Conservation (phyloP, 1,284 basidiomycete species). For the Ceratobasidium sp. region DNA sequence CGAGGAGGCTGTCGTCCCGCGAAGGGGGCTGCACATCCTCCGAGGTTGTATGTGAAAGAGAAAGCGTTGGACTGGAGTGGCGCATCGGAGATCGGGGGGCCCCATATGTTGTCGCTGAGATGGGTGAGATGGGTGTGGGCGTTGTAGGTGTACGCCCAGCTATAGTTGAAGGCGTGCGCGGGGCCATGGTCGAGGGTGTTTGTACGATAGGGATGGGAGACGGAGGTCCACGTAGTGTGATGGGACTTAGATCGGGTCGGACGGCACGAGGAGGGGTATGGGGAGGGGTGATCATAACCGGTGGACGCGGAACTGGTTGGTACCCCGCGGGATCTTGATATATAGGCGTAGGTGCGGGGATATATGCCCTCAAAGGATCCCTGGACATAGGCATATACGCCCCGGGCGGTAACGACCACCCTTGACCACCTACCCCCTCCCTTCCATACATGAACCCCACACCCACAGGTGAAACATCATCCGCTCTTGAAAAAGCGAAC, state of each 20-base stretch:
- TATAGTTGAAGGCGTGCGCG: too few relatives aligned
- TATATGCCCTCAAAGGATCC: background rate
- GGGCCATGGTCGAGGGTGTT: too few relatives aligned
- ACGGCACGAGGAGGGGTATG: background rate
- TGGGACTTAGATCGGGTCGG: too few relatives aligned
- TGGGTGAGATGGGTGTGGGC: too few relatives aligned
- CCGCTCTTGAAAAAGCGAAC: background rate
- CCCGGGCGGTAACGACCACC: conserved; percentile 4
- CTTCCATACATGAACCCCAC: background rate
- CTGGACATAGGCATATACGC: conserved; percentile 8
- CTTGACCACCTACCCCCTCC: background rate
- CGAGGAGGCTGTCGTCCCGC: conserved; percentile 24
- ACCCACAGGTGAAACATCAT: background rate
- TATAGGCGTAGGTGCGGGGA: too few relatives aligned
- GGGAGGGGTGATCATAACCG: conserved; percentile 11
- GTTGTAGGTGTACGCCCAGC: too few relatives aligned
- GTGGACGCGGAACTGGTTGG: background rate
- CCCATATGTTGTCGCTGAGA: too few relatives aligned
- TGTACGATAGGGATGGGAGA: too few relatives aligned
- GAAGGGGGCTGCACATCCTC: conserved; percentile 10
- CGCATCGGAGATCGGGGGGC: background rate
- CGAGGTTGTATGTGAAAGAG: too few relatives aligned
- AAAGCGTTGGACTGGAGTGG: background rate
- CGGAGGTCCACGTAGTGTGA: too few relatives aligned
- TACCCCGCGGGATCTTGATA: too few relatives aligned